Conservation (phyloP, 768 basidiomycete genomes). For the Lepiota brunneoincarnata region DNA sequence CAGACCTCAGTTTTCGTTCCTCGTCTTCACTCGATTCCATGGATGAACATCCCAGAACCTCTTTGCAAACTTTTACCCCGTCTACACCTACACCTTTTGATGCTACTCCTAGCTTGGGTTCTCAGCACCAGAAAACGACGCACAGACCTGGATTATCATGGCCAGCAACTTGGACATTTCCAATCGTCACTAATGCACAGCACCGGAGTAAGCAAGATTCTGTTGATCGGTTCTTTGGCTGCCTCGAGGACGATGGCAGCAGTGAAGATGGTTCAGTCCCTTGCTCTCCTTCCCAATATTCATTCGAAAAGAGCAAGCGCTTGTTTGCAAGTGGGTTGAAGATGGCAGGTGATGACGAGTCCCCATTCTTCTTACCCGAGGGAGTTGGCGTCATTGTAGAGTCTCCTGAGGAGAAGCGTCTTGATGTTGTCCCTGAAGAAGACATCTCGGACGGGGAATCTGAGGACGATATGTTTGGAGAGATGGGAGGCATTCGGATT, state of each 20-base stretch:
- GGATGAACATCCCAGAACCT: conserved; percentile 32
- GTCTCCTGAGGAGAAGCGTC: conserved; percentile 47
- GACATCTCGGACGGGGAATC: conserved; percentile 31
- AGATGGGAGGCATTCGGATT: conserved; percentile 72
- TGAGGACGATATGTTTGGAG: conserved; percentile 54
- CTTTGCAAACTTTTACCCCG: conserved; percentile 1
- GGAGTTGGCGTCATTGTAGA: conserved; percentile 41
- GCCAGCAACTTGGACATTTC: conserved; percentile 73
- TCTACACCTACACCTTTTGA: conserved; percentile 22
- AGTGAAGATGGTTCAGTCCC: conserved; percentile 37
- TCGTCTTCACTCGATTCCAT: conserved; percentile 56
- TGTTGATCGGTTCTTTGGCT: conserved; percentile 79
- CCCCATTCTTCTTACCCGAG: conserved; percentile 42
- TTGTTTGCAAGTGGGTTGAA: conserved; percentile 56
- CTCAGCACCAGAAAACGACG: conserved; percentile 20
- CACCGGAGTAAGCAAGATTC: conserved; percentile 35
- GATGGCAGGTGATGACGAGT: conserved; percentile 49
- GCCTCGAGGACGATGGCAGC: conserved; percentile 52
- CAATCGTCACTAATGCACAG: conserved; percentile 17
- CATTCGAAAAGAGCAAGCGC: conserved; percentile 56
- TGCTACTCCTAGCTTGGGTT: not conserved
- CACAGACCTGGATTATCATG: conserved; percentile 44
- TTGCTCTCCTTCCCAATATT: conserved; percentile 37
- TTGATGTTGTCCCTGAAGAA: conserved; percentile 32
- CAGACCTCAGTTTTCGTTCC: conserved; percentile 44